phyloP scores from a whole-genome alignment of 345 rosid genomes.

The Rhodamnia rubescens region DNA sequence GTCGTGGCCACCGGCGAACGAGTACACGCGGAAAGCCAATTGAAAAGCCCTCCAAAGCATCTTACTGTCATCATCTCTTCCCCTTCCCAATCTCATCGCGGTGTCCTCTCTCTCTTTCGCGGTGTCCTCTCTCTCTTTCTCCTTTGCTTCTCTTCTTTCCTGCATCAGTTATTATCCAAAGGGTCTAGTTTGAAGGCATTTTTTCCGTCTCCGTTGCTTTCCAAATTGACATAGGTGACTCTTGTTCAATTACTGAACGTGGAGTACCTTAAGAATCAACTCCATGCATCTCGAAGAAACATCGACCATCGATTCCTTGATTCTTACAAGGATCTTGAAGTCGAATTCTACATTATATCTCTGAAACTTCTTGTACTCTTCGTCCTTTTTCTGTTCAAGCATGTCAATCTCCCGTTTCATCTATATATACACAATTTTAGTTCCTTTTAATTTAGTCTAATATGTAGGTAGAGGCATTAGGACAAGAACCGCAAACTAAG shows the following conservation, averaged over 20 bases:
- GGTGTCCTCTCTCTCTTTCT: constrained; percentile 5
- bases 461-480: not conserved
- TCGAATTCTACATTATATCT: constrained; percentile 63
- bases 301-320: constrained; percentile 85
- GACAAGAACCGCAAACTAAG: not conserved
- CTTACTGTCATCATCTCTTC: constrained; percentile 22
- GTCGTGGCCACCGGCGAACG: constrained; percentile 84
- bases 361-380: constrained; percentile 64
- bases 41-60: constrained; percentile 85
- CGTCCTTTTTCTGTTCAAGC: constrained; percentile 70
- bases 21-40: constrained; percentile 70
- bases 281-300: constrained; percentile 85
- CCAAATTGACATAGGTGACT: not conserved
- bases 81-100: constrained; percentile 13
- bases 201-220: not conserved
- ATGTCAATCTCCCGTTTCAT: constrained; percentile 65
- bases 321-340: constrained; percentile 48
- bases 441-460: not conserved
- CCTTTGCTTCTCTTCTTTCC: constrained; percentile 56
- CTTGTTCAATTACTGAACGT: not conserved
- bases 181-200: not conserved
- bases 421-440: constrained; percentile 16
- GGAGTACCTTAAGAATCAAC: constrained; percentile 58
- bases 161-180: constrained; percentile 7
- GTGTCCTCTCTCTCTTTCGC: constrained; percentile 8